phyloP scores from a whole-genome alignment of 768 basidiomycete species.

The Mycena leptocephala region DNA sequence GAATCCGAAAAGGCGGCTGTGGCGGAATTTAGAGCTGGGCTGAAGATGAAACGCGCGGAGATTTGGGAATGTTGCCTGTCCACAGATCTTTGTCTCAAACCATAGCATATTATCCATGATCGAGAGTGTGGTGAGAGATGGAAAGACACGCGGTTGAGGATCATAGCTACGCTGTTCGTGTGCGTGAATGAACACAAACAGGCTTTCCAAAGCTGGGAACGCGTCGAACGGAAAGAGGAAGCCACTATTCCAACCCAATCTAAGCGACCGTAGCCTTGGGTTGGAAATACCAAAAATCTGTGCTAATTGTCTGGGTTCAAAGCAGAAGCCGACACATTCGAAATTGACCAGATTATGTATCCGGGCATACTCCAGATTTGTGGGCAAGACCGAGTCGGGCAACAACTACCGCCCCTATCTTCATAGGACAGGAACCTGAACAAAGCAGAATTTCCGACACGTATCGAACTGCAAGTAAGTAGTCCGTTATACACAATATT shows the following conservation, averaged over 20 bases:
- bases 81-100: not conserved
- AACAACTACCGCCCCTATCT: too few species aligned
- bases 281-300: not conserved
- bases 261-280: not conserved
- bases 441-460: not conserved
- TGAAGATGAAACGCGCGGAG: not conserved
- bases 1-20: not conserved
- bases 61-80: not conserved
- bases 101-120: not conserved
- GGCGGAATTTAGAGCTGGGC: not conserved
- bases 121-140: not conserved
- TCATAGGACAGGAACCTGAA: not conserved
- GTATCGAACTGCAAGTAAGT: not conserved
- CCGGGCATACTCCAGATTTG: not conserved
- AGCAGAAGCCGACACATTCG: not conserved
- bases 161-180: not conserved
- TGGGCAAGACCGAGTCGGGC: not conserved
- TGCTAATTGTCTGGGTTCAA: not conserved
- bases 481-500: not conserved
- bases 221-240: conserved; percentile 6
- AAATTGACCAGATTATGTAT: conserved; percentile 1
- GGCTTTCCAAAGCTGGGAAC: not conserved
- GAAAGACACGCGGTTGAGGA: not conserved
- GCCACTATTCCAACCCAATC: not conserved
- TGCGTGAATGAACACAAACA: not conserved